Evolutionary conservation across 1,139 yeast species (phyloP).

Genomic region (Sugiyamaella grinbergsii): DNA sequence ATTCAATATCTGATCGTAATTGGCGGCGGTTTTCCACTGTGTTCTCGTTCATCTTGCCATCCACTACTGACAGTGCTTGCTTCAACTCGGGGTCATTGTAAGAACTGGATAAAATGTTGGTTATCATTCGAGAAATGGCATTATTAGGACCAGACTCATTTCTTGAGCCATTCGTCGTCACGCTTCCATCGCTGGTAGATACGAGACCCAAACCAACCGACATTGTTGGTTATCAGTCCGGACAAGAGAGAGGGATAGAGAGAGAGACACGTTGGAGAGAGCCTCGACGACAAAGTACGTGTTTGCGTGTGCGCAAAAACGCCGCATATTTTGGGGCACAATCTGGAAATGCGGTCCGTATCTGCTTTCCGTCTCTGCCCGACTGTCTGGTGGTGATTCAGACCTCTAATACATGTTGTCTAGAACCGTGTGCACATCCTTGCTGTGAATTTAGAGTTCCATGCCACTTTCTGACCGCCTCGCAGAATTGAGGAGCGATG

Average conservation of each 20-base stretch:
- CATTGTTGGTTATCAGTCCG: slow-evolving; percentile 1
- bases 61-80: slow-evolving; percentile 41
- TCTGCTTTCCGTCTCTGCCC: no score
- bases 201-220: slow-evolving; percentile 5
- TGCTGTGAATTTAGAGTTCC: no score
- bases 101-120: slow-evolving; percentile 42
- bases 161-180: neutral
- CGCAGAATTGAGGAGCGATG: no score
- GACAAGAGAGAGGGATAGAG: no score
- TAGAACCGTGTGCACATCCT: no score
- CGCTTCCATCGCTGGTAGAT: neutral
- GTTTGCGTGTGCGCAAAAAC: neutral
- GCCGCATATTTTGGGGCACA: no score
- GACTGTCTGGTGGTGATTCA: no score
- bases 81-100: slow-evolving; percentile 43
- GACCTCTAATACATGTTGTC: no score
- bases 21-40: slow-evolving; percentile 51
- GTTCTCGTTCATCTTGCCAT: slow-evolving; percentile 38
- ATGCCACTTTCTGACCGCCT: no score
- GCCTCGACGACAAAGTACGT: no score
- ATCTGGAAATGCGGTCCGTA: no score
- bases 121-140: slow-evolving; percentile 39
- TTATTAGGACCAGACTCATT: slow-evolving; percentile 26
- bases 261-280: no score
- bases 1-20: slow-evolving; percentile 68